Conservation (phyloP, 139 green algal species). For the Micractinium conductrix region DNA sequence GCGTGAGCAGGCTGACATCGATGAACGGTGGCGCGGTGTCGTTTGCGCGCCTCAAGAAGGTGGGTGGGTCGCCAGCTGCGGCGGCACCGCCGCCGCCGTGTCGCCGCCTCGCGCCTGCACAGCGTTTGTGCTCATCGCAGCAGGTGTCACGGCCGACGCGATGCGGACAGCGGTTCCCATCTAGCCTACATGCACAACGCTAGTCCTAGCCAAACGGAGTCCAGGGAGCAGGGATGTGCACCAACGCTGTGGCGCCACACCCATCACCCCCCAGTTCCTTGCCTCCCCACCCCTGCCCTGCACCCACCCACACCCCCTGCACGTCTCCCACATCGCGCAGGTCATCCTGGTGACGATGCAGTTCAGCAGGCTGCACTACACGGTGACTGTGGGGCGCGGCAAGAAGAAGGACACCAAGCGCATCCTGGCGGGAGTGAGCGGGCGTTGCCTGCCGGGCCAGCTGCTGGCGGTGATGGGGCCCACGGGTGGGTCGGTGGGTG, state of each 20-base stretch:
- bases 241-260: not conserved
- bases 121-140: too few relatives aligned
- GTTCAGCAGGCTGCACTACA: slow-evolving; percentile 39
- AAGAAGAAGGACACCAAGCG: slow-evolving; percentile 10
- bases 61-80: too few relatives aligned
- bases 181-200: too few relatives aligned
- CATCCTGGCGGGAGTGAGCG: slow-evolving; percentile 37
- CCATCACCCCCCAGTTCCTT: not conserved
- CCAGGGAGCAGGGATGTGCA: not conserved
- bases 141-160: too few relatives aligned
- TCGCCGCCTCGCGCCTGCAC: too few relatives aligned
- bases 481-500: slow-evolving; percentile 7
- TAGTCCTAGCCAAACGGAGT: not conserved
- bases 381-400: slow-evolving; percentile 18
- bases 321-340: not conserved
- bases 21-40: not conserved
- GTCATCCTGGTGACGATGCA: slow-evolving; percentile 34
- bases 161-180: too few relatives aligned
- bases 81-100: too few relatives aligned
- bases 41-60: not conserved
- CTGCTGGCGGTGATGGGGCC: slow-evolving; percentile 58
- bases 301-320: not conserved
- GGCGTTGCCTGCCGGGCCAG: slow-evolving; percentile 27
- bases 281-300: not conserved
- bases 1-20: not conserved